Conservation (phyloP, 2,329 filamentous ascomycete species). For the Cryphonectria nitschkei region DNA sequence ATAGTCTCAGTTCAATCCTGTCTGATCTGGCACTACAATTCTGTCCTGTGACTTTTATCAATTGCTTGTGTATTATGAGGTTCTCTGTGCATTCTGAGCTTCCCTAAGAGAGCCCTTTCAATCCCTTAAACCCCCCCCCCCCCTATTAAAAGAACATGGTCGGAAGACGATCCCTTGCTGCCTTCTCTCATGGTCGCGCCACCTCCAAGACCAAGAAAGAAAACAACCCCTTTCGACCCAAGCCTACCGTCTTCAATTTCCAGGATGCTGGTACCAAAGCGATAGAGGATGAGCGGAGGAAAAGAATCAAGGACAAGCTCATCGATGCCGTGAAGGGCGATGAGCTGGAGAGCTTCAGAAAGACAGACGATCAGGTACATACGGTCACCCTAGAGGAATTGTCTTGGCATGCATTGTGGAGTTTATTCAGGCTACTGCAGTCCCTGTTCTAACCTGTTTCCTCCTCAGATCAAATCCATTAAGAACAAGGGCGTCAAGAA, state of each 20-base stretch:
- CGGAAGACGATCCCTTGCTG: conserved; percentile 23
- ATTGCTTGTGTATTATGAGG: neutral
- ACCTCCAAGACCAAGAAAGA: conserved; percentile 4
- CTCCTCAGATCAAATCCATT: conserved; percentile 51
- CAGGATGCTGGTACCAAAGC: conserved; percentile 51
- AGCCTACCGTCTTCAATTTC: conserved; percentile 40
- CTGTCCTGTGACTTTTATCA: neutral
- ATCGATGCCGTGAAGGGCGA: conserved; percentile 50
- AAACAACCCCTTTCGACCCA: conserved; percentile 19
- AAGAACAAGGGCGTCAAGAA: conserved; percentile 54
- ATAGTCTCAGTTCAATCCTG: neutral
- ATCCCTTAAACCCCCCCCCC: too few relatives aligned
- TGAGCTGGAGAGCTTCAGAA: conserved; percentile 52
- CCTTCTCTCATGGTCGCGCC: conserved; percentile 12
- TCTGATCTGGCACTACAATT: neutral
- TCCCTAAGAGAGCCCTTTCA: neutral
- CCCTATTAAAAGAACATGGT: conserved; percentile 24
- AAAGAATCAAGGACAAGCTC: conserved; percentile 53
- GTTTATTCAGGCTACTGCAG: too few relatives aligned
- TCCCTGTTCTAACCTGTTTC: neutral
- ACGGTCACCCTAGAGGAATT: too few relatives aligned
- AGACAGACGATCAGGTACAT: conserved; percentile 46
- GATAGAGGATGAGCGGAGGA: conserved; percentile 47
- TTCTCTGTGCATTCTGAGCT: neutral
- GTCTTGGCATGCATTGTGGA: too few relatives aligned